Conservation (phyloP, 176 grass and related monocot genomes). For the Avena eriantha region DNA sequence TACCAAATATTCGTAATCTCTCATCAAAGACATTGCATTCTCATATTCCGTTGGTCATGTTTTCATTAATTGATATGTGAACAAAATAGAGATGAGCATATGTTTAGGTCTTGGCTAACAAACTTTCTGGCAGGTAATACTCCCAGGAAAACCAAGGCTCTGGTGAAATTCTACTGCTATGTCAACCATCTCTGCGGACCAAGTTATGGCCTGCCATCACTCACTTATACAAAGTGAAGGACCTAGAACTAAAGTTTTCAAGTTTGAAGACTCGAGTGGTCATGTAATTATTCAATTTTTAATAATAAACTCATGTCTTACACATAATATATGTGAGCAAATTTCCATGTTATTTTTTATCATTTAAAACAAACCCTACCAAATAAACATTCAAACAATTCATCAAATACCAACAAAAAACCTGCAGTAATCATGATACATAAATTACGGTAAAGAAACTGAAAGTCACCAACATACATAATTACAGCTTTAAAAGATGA, state of each 20-base stretch:
- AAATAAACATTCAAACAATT: conserved; percentile 33
- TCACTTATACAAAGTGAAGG: not conserved
- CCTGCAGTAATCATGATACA: not conserved
- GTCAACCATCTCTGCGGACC: conserved; percentile 3
- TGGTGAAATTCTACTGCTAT: conserved; percentile 6
- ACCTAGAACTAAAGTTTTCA: not conserved
- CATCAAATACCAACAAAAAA: conserved; percentile 20
- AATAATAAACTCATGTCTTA: conserved; percentile 33
- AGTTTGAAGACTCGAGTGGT: not conserved
- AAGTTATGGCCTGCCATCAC: not conserved
- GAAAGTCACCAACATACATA: not conserved
- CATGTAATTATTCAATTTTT: conserved; percentile 27
- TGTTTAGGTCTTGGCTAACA: not conserved
- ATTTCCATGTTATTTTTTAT: not conserved
- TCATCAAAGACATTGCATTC: not conserved
- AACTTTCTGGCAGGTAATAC: not conserved
- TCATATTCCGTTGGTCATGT: conserved; percentile 10
- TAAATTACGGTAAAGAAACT: conserved; percentile 7
- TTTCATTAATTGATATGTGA: conserved; percentile 5
- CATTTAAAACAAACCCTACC: conserved; percentile 25
- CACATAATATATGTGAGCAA: not conserved
- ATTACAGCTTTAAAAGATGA: conserved; percentile 6
- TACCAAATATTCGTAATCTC: not conserved
- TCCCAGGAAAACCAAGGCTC: conserved; percentile 19
- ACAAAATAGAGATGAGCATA: not conserved